These are phyloP conservation scores for Quercus lobata DNA, from an alignment of 331 rosid species.

Conservation along the genomic window DNA sequence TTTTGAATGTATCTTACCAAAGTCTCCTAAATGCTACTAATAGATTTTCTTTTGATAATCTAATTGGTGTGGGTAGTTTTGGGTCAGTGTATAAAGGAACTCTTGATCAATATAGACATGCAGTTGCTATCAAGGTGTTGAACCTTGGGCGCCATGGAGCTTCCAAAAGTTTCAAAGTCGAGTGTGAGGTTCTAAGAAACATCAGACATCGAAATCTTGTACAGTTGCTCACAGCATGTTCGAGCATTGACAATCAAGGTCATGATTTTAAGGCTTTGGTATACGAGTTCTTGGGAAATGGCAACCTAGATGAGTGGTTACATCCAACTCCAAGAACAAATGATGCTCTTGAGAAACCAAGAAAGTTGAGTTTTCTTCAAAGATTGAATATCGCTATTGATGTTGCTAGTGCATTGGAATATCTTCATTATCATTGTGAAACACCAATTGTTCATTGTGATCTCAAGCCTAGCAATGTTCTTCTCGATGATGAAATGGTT, in stretches of 20 bases:
- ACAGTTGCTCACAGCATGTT: constrained; percentile 31
- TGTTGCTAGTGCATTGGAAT: constrained; percentile 49
- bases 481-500: constrained; percentile 43
- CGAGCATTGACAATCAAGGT: constrained; percentile 41
- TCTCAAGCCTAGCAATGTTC: constrained; percentile 52
- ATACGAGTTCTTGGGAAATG: constrained; percentile 41
- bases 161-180: too few species aligned
- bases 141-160: too few species aligned
- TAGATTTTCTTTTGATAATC: constrained; percentile 31
- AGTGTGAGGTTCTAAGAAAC: too few species aligned
- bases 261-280: constrained; percentile 48
- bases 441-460: constrained; percentile 58
- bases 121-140: too few species aligned
- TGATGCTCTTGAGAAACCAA: background rate
- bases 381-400: constrained; percentile 44
- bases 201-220: too few species aligned
- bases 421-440: constrained; percentile 42
- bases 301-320: constrained; percentile 47
- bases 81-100: too few species aligned
- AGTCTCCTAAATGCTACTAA: constrained; percentile 24
- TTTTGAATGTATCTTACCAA: constrained; percentile 25
- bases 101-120: too few species aligned
- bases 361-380: constrained; percentile 30
- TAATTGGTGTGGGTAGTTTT: constrained; percentile 38
- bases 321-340: constrained; percentile 22